Evolutionary conservation across 208 protist genomes (phyloP), one percentile per base, ranked within the genome.

Genomic region (Leishmania braziliensis): DNA sequence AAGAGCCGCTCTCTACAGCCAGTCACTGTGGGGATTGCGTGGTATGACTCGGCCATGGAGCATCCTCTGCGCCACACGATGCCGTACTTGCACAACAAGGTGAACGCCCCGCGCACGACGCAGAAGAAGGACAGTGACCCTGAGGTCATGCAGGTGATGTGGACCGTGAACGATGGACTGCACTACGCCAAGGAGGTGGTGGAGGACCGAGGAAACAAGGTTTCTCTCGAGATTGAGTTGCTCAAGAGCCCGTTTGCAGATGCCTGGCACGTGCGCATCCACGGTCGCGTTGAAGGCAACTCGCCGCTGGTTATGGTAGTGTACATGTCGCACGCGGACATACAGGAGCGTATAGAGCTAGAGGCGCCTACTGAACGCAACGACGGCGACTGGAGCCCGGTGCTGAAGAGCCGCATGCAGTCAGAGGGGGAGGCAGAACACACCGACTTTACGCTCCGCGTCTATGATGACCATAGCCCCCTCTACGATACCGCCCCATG

Each of bases 191-290:
- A 88, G 79, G 84, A 95, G 79, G 68, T 83, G 29, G 83, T 97
- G 29, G 86, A 87, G 20, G 94, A 97, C 81, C 12, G 51, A 29
- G 89, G 80, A 4, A 92, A 93, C 80, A 82, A 77, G 46, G 75
- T 75, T 10, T 79, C 53, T 51, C 66, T 97, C 23, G 87, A 93
- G 75, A 76, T 97, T 26, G 92, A 97, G 85, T 91, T 97, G 62
- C 83, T 97, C 12, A 97, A 97, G 87, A 94, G 89, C 65, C 92
- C 94, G 10, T 90, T 89, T 18, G 94, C 91, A 10, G 86, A 92
- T 36, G 81, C 91, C 16, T 97, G 94, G 92, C 92, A 97, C 69
- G 92, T 95, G 74, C 92, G 94, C 60, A 79, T 95, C 70, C 94
- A 95, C 80, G 88, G 88, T 46, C 81, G 79, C 10, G 78, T 92